phyloP scores from a whole-genome alignment of 2,329 filamentous ascomycete genomes.

The Calonectria leucothoes region DNA sequence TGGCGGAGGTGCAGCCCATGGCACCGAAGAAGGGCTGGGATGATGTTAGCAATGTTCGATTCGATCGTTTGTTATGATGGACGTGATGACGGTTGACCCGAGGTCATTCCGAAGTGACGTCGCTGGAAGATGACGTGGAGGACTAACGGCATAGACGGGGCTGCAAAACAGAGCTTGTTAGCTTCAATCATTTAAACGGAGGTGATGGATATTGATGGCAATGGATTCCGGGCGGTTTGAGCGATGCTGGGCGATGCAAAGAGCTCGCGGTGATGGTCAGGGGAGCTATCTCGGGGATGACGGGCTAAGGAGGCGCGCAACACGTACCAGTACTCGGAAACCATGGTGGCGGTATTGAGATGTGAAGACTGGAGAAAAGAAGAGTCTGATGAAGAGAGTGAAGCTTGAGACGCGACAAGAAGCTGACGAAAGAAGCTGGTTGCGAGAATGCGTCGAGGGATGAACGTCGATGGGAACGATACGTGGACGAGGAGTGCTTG shows the following conservation, averaged over 20 bases:
- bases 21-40: conserved; percentile 89
- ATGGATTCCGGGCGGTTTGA: conserved; percentile 16
- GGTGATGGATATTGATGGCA: conserved; percentile 8
- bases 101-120: conserved; percentile 43
- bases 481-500: conserved; percentile 40
- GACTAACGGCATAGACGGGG: conserved; percentile 98
- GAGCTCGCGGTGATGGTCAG: conserved; percentile 45
- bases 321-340: conserved; percentile 85
- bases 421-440: conserved; percentile 27
- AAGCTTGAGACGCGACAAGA: conserved; percentile 30
- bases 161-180: conserved; percentile 65
- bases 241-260: conserved; percentile 34
- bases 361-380: conserved; percentile 31
- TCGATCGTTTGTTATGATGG: conserved; percentile 32
- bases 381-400: conserved; percentile 25
- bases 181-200: conserved; percentile 46
- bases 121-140: conserved; percentile 43
- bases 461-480: conserved; percentile 42
- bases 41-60: conserved; percentile 47
- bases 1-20: conserved; percentile 97
- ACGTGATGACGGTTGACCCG: conserved; percentile 28
- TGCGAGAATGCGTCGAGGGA: conserved; percentile 30
- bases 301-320: conserved; percentile 46
- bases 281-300: conserved; percentile 44
- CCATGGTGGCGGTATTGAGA: conserved; percentile 69